Evolutionary conservation across 306 rosid genomes (phyloP), one percentile per base, ranked within the genome.

Genomic region (Datisca glomerata): DNA sequence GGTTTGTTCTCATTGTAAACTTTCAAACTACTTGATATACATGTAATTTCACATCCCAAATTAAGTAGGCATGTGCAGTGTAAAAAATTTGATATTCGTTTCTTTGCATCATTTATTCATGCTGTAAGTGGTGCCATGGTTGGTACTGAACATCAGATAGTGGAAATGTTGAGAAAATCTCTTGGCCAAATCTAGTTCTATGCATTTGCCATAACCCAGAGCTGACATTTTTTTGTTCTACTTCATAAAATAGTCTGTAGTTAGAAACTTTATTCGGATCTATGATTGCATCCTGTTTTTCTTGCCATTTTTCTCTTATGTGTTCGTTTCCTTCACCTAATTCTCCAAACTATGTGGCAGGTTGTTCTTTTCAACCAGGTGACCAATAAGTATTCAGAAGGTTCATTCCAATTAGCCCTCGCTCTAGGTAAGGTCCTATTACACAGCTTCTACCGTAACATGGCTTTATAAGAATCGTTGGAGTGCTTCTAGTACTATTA

Each of bases 341-440:
- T 45, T 41, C 28, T 38, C 36, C 9, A 6, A 32, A 40, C 32
- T n/a, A 17, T 64, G 20, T 64, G 55, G 66, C 65, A 87, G 94
- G 89, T 87, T 64, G 94, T 87, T 71, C 57, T 89, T 49, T 68
- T 83, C 57, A 89, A 89, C 64, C 97, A 89, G 66, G 97, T 66
- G 12, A 89, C 95, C 43, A 83, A 76, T 12, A 89, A 83, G 63
- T 53, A 51, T 33, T 43, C 64, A 18, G 97, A 89, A 41, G 97
- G 95, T 61, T 76, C 97, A 32, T 80, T 74, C 63, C 97, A 77
- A 41, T 65, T 89, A 56, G 71, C 91, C 22, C 95, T 89, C 60
- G 97, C 97, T 24, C 65, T 89, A 14, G 95, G 97, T 67, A 54
- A 54, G 66, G 66, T 43, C 17, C 42, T 51, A 28, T 24, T 23